Conservation (phyloP, 2,329 filamentous ascomycete species). For the Westerdykella ornata region DNA sequence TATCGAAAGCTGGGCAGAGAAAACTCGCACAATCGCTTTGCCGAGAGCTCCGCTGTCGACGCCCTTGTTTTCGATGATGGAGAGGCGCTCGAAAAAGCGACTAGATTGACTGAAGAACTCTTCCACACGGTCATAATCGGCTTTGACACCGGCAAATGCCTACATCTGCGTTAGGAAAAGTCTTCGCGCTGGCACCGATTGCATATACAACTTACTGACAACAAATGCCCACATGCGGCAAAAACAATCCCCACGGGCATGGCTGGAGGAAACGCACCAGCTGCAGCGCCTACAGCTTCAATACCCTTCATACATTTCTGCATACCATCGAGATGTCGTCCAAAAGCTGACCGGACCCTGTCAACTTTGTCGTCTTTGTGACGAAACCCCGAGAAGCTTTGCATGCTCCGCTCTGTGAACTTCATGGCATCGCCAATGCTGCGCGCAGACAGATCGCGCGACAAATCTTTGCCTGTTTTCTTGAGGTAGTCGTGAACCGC, state of each 20-base stretch:
- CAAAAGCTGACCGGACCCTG: constrained; percentile 8
- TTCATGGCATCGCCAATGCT: constrained; percentile 6
- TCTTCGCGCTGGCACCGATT: neutral
- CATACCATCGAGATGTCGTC: constrained; percentile 11
- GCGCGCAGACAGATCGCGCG: constrained; percentile 4
- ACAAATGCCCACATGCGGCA: constrained; percentile 8
- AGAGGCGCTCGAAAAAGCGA: constrained; percentile 33
- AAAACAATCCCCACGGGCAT: constrained; percentile 15
- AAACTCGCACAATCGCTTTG: constrained; percentile 36
- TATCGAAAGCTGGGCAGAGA: constrained; percentile 27
- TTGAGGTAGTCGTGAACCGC: constrained; percentile 13
- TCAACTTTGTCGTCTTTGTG: constrained; percentile 8
- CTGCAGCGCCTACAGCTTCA: constrained; percentile 8
- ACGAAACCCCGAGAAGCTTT: constrained; percentile 6
- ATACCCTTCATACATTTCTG: constrained; percentile 13
- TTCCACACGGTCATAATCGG: constrained; percentile 38
- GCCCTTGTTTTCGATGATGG: constrained; percentile 30
- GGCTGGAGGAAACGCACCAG: constrained; percentile 14
- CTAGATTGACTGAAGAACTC: constrained; percentile 39
- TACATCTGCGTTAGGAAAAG: neutral
- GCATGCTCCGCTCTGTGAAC: constrained; percentile 3
- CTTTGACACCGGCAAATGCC: constrained; percentile 31
- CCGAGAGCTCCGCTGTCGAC: constrained; percentile 27
- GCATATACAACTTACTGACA: neutral
- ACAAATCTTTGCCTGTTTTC: constrained; percentile 6